Evolutionary conservation across 495 filamentous ascomycete species (phyloP).

Genomic region (Trichoderma reesei): DNA sequence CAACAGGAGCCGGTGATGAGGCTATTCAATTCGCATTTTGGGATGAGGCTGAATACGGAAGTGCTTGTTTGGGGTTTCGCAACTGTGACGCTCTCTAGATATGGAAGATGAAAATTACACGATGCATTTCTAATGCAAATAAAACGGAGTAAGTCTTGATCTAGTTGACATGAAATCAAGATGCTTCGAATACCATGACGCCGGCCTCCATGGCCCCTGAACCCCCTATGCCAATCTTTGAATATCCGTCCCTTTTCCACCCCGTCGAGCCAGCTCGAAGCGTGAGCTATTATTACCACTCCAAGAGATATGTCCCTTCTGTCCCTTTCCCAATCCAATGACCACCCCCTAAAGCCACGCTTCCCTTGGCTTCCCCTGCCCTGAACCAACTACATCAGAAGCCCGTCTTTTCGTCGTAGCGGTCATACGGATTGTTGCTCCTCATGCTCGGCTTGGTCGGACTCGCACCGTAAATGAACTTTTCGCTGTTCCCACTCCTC

Average conservation of each 20-base stretch:
- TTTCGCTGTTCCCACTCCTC: neutral
- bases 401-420: neutral
- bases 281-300: neutral
- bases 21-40: no score
- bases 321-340: neutral
- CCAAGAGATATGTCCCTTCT: neutral
- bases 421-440: neutral
- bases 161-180: neutral
- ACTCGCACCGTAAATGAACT: neutral
- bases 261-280: neutral
- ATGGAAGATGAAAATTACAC: no score
- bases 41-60: no score
- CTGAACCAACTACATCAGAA: neutral
- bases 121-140: no score
- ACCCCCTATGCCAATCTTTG: neutral
- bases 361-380: no score
- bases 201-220: neutral
- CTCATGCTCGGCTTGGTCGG: neutral
- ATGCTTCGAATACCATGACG: neutral
- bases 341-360: neutral
- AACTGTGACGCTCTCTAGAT: no score
- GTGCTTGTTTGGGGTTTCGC: no score
- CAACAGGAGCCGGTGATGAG: no score
- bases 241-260: neutral
- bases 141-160: no score